A percentile compares a stretch with the other conserved stretches of the same genome.
Evolutionary conservation across 2,329 filamentous ascomycete species (phyloP).

Genomic region (Penicillium sp.): DNA sequence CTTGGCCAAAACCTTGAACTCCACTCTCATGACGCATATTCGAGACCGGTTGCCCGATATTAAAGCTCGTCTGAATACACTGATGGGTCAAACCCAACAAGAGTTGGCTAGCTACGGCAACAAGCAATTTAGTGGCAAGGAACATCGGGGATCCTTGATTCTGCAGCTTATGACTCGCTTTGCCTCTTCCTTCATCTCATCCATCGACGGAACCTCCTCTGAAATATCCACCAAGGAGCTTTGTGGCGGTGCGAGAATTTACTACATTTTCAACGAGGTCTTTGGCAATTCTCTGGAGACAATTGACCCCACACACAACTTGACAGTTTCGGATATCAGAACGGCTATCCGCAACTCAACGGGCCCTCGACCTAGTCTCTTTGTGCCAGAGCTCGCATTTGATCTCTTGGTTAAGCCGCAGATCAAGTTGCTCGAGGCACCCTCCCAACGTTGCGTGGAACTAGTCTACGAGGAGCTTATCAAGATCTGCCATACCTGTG

Average conservation of each 20-base stretch:
- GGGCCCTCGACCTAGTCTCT: slow-evolving; percentile 89
- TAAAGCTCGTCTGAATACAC: slow-evolving; percentile 92
- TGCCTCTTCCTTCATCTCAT: slow-evolving; percentile 95
- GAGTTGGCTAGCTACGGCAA: slow-evolving; percentile 97
- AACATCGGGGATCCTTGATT: slow-evolving; percentile 92
- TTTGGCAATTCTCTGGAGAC: slow-evolving; percentile 95
- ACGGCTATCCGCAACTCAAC: slow-evolving; percentile 98
- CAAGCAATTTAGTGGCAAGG: slow-evolving; percentile 95
- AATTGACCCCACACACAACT: slow-evolving; percentile 93
- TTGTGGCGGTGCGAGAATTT: slow-evolving; percentile 90
- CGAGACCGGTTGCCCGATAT: slow-evolving; percentile 95
- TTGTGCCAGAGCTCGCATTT: slow-evolving; percentile 96
- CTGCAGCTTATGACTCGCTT: slow-evolving; percentile 98
- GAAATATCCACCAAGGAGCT: slow-evolving; percentile 99
- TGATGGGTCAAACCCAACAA: slow-evolving; percentile 99
- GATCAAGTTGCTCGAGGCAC: slow-evolving; percentile 93
- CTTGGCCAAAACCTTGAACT: slow-evolving; percentile 90
- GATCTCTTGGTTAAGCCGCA: slow-evolving; percentile 97
- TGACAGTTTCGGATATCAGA: slow-evolving; percentile 90
- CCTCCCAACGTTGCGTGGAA: slow-evolving; percentile 94
- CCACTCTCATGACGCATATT: slow-evolving; percentile 94
- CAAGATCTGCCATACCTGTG: slow-evolving; percentile 98
- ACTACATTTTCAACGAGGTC: slow-evolving; percentile 99
- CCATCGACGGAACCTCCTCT: slow-evolving; percentile 96
- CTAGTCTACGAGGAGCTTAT: slow-evolving; percentile 98